Conservation (phyloP, 1,139 yeast species). For the Geotrichum histeridarum region DNA sequence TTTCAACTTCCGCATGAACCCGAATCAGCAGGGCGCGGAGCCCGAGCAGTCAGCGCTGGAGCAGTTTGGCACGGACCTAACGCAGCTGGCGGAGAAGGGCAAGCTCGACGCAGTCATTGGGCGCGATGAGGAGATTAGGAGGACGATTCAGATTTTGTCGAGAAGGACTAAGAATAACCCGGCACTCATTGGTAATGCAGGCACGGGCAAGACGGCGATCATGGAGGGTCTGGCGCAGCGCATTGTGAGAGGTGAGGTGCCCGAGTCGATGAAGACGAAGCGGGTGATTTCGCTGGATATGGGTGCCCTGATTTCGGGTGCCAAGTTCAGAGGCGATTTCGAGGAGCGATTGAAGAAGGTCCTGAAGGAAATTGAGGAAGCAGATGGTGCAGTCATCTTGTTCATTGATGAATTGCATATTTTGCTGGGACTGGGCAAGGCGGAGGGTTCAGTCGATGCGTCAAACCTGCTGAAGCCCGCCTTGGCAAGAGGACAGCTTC, state of each 20-base stretch:
- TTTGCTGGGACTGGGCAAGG: slow-evolving; percentile 85
- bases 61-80: slow-evolving; percentile 76
- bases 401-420: slow-evolving; percentile 93
- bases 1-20: slow-evolving; percentile 19
- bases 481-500: slow-evolving; percentile 84
- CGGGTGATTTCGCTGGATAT: slow-evolving; percentile 77
- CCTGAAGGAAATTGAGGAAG: slow-evolving; percentile 79
- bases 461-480: slow-evolving; percentile 91
- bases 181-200: slow-evolving; percentile 89
- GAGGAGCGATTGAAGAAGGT: slow-evolving; percentile 84
- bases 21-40: slow-evolving; percentile 33
- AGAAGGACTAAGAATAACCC: slow-evolving; percentile 94
- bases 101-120: slow-evolving; percentile 96
- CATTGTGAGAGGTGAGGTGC: slow-evolving; percentile 85
- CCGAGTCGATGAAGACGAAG: slow-evolving; percentile 85
- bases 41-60: slow-evolving; percentile 73
- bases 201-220: slow-evolving; percentile 95
- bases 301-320: slow-evolving; percentile 87
- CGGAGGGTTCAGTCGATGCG: slow-evolving; percentile 95
- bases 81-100: slow-evolving; percentile 81
- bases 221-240: slow-evolving; percentile 96
- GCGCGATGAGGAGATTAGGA: slow-evolving; percentile 86
- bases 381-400: slow-evolving; percentile 69
- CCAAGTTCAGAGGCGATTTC: slow-evolving; percentile 92
- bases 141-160: slow-evolving; percentile 87